phyloP scores from a whole-genome alignment of 2,329 filamentous ascomycete species.

The Scedosporium apiospermum region DNA sequence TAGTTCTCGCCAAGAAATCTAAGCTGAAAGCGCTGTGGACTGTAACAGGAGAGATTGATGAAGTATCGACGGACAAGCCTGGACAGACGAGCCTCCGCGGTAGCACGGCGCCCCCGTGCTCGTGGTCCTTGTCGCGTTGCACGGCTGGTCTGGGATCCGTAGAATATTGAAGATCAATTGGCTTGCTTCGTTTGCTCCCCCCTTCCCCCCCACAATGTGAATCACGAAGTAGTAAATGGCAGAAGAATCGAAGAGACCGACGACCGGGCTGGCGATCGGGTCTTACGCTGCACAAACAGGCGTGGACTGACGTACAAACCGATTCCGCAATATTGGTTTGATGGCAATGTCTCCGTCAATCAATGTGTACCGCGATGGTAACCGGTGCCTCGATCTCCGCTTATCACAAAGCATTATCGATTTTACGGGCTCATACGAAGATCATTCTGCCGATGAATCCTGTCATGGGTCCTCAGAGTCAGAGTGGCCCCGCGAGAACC shows the following conservation, averaged over 20 bases:
- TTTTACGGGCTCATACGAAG: not conserved
- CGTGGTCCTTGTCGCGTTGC: too few relatives aligned
- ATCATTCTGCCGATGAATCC: not conserved
- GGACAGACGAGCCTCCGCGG: too few relatives aligned
- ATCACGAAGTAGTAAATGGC: not conserved
- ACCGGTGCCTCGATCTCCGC: too few relatives aligned
- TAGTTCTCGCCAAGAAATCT: too few relatives aligned
- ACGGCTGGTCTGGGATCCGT: too few relatives aligned
- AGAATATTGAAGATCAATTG: too few relatives aligned
- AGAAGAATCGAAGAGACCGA: not conserved
- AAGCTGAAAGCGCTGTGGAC: too few relatives aligned
- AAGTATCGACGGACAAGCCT: too few relatives aligned
- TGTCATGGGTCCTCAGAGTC: not conserved
- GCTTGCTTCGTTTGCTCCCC: too few relatives aligned
- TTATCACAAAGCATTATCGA: not conserved
- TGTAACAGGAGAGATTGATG: too few relatives aligned
- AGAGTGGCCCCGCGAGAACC: not conserved
- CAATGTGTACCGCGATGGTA: not conserved
- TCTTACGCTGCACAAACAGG: not conserved
- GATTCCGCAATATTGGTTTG: not conserved
- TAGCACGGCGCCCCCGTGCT: too few relatives aligned
- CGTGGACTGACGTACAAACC: not conserved
- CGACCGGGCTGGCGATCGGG: not conserved
- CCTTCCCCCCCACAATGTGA: too few relatives aligned
- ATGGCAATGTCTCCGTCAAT: not conserved